Conservation (phyloP, 345 rosid genomes). For the Ailanthus altissimus region DNA sequence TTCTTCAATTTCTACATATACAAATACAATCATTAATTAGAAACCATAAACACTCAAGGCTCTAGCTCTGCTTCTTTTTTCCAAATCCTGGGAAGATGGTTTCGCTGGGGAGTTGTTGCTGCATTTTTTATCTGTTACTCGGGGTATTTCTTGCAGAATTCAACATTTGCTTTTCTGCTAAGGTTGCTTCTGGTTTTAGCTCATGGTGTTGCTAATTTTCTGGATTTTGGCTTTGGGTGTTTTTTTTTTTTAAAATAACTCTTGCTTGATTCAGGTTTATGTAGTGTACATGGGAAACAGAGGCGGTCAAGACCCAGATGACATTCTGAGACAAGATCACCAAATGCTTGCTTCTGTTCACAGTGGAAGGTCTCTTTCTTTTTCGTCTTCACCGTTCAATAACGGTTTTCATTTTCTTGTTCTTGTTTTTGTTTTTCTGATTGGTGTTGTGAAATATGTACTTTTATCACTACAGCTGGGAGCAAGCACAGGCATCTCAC, state of each 20-base stretch:
- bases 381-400: no score
- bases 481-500: slow-evolving; percentile 45
- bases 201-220: not conserved
- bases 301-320: slow-evolving; percentile 29
- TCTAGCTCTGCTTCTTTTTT: not conserved
- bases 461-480: slow-evolving; percentile 32
- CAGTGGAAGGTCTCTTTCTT: slow-evolving; percentile 41
- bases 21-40: not conserved
- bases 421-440: not conserved
- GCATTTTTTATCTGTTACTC: slow-evolving; percentile 22
- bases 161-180: slow-evolving; percentile 28
- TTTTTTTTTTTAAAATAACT: not conserved
- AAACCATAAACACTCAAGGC: not conserved
- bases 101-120: not conserved
- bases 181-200: slow-evolving; percentile 19
- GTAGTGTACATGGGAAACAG: slow-evolving; percentile 51
- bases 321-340: slow-evolving; percentile 32
- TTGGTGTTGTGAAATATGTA: not conserved
- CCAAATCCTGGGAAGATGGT: slow-evolving; percentile 10
- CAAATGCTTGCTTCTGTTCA: slow-evolving; percentile 47
- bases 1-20: not conserved
- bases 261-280: slow-evolving; percentile 34
- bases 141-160: slow-evolving; percentile 20
- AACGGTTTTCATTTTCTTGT: not conserved
- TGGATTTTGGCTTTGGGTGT: not conserved